Evolutionary conservation across 805 yeast genomes (phyloP).

Genomic region (Hanseniaspora nectarophila): DNA sequence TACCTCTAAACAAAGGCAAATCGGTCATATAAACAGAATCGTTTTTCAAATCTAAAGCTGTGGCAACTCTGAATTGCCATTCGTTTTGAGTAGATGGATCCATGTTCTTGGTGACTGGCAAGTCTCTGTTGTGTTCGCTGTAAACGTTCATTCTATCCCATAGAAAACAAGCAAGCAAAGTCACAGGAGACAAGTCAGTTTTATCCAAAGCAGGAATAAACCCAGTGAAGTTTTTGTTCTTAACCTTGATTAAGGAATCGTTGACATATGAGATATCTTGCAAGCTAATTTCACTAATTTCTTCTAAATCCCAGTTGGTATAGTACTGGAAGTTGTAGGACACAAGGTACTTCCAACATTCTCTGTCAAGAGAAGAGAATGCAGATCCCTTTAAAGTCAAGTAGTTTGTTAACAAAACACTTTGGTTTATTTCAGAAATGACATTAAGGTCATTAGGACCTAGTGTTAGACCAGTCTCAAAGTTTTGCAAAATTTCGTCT

Average conservation of each 20-base stretch:
- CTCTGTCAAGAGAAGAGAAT: constrained; percentile 8
- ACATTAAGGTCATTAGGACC: neutral
- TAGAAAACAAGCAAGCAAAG: constrained; percentile 10
- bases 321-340: constrained; percentile 9
- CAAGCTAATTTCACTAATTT: neutral
- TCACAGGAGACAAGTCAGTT: constrained; percentile 10
- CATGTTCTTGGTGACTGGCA: constrained; percentile 4
- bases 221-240: constrained; percentile 3
- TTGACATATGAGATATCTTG: constrained; percentile 1
- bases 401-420: constrained; percentile 10
- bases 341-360: constrained; percentile 12
- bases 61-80: constrained; percentile 9
- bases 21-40: neutral
- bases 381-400: constrained; percentile 12
- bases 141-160: constrained; percentile 13
- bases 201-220: constrained; percentile 9
- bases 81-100: neutral
- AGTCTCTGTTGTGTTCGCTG: constrained; percentile 10
- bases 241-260: neutral
- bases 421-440: constrained; percentile 5
- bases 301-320: constrained; percentile 12
- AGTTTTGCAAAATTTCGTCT: constrained; percentile 1
- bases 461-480: neutral
- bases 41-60: neutral
- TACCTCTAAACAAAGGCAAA: constrained; percentile 12